Percentiles rank a stretch among this genome's conserved stretches.
Evolutionary conservation across 148 eudicot species (phyloP).

Genomic region (Hydrangea macrophylla): DNA sequence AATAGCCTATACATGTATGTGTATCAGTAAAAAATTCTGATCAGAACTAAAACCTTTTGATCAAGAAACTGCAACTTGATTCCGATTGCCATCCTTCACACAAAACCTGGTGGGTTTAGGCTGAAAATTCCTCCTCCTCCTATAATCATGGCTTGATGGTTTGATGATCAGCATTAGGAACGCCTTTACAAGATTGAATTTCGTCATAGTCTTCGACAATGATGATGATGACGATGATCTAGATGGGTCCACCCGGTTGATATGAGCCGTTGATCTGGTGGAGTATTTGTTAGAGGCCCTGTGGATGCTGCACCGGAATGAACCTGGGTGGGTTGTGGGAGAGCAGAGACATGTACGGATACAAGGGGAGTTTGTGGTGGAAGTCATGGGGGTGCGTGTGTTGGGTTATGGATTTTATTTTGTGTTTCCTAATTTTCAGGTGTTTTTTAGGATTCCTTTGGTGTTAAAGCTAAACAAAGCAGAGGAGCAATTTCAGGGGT

Average conservation of each 20-base stretch:
- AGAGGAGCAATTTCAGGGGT: too few relatives aligned
- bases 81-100: not conserved
- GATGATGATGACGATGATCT: too few relatives aligned
- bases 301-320: constrained; percentile 25
- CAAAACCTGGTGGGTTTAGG: constrained; percentile 22
- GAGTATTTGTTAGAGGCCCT: not conserved
- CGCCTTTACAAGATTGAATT: not conserved
- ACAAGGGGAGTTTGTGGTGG: constrained; percentile 2
- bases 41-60: not conserved
- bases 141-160: constrained; percentile 15
- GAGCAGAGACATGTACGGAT: constrained; percentile 15
- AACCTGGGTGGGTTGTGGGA: constrained; percentile 15
- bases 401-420: too few relatives aligned
- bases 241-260: not conserved
- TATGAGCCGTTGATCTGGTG: constrained; percentile 7
- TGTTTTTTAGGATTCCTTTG: too few relatives aligned
- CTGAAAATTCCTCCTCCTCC: constrained; percentile 13
- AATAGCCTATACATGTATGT: too few relatives aligned
- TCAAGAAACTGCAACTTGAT: constrained; percentile 15
- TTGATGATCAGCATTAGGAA: constrained; percentile 15
- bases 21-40: too few relatives aligned
- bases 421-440: too few relatives aligned
- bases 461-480: too few relatives aligned
- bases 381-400: not conserved
- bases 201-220: not conserved